Conservation (phyloP, 192 early-diverging fungal species). For the Piromyces finnis region DNA sequence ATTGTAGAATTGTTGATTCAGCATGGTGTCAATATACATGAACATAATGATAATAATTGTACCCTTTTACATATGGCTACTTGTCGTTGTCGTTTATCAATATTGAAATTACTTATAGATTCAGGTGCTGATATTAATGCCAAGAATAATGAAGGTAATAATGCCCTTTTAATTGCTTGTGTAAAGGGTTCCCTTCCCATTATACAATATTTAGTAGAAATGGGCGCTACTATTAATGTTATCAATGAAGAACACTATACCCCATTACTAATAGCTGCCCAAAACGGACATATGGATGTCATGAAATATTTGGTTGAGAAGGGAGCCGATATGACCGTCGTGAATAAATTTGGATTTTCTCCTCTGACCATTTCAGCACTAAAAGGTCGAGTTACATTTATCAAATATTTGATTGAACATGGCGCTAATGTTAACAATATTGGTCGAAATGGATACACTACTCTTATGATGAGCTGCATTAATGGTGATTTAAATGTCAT, state of each 20-base stretch:
- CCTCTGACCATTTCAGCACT: not conserved
- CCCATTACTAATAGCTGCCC: not conserved
- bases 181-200: not conserved
- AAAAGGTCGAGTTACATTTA: not conserved
- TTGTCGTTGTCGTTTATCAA: not conserved
- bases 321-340: not conserved
- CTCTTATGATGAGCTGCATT: not conserved
- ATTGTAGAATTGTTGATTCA: not conserved
- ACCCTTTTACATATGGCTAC: not conserved
- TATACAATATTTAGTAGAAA: not conserved
- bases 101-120: not conserved
- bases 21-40: not conserved
- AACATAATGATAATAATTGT: not conserved
- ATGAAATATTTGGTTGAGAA: not conserved
- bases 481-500: not conserved
- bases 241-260: not conserved
- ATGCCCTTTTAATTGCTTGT: not conserved
- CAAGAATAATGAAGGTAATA: not conserved
- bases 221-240: not conserved
- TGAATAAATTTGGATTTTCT: not conserved
- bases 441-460: not conserved
- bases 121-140: not conserved
- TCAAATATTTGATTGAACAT: not conserved
- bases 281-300: not conserved
- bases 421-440: not conserved